These are phyloP conservation scores for Jimgerdemannia lactiflua DNA, from an alignment of 192 early-diverging fungal genomes.

Conservation along the genomic window DNA sequence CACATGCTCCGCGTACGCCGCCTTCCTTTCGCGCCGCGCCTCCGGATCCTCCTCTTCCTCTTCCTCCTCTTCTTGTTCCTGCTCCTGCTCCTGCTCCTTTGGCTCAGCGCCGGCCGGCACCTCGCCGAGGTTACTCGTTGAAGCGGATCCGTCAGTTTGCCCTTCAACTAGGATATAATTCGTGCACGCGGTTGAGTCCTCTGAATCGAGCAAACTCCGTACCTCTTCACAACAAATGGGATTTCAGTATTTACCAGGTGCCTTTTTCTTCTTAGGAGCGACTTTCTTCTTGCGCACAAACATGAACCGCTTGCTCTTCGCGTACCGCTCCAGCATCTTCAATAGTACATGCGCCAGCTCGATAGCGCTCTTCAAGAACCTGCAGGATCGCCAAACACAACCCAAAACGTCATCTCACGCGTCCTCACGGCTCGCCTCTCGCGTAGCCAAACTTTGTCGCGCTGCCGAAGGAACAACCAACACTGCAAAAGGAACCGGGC, in stretches of 20 bases:
- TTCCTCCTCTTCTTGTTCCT: constrained; percentile 16
- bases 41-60: constrained; percentile 11
- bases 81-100: constrained; percentile 9
- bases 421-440: background rate
- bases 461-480: too few relatives aligned
- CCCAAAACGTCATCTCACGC: too few relatives aligned
- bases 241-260: background rate
- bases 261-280: constrained; percentile 27
- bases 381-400: constrained; percentile 6
- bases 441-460: too few relatives aligned
- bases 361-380: constrained; percentile 55
- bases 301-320: constrained; percentile 46
- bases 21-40: constrained; percentile 26
- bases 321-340: constrained; percentile 59
- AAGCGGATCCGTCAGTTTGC: background rate
- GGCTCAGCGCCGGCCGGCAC: constrained; percentile 1
- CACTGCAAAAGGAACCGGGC: background rate
- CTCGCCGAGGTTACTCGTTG: background rate
- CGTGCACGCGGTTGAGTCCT: too few relatives aligned
- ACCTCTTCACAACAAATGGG: too few relatives aligned
- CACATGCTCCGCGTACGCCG: constrained; percentile 42
- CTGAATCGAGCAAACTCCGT: too few relatives aligned
- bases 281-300: constrained; percentile 40
- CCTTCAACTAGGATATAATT: background rate
- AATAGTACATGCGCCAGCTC: constrained; percentile 57